These are phyloP conservation scores for Mucor indicus DNA, from an alignment of 371 early-diverging fungal species.

Conservation along the genomic window DNA sequence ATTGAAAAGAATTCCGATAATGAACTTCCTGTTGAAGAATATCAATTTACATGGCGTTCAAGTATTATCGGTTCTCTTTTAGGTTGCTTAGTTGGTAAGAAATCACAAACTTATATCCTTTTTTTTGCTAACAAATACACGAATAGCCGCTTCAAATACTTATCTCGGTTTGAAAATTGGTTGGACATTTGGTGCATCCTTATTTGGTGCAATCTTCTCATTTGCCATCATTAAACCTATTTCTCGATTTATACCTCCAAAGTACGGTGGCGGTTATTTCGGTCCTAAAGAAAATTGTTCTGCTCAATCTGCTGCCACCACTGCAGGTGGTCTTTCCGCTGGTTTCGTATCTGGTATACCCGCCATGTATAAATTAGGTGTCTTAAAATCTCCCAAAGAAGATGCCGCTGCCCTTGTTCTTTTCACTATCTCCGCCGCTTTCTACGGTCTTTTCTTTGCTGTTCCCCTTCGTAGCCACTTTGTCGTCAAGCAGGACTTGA, in stretches of 20 bases:
- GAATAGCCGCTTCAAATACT: constrained; percentile 70
- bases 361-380: constrained; percentile 66
- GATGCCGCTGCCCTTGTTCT: constrained; percentile 52
- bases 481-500: constrained; percentile 66
- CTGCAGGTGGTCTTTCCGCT: constrained; percentile 69
- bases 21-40: constrained; percentile 19
- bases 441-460: constrained; percentile 74
- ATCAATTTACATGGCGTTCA: constrained; percentile 59
- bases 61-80: constrained; percentile 62
- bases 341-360: constrained; percentile 72
- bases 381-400: constrained; percentile 45
- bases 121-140: background rate
- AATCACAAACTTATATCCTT: background rate
- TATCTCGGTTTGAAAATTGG: constrained; percentile 73
- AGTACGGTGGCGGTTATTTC: constrained; percentile 61
- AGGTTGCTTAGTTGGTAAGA: constrained; percentile 59
- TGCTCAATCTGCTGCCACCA: constrained; percentile 68
- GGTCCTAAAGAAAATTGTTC: constrained; percentile 70
- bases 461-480: too few species aligned
- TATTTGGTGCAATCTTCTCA: constrained; percentile 69
- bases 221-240: constrained; percentile 67
- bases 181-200: constrained; percentile 70
- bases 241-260: constrained; percentile 36
- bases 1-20: too few species aligned
- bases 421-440: constrained; percentile 60